A percentile compares a stretch with the other conserved stretches of the same genome.
phyloP scores from a whole-genome alignment of 2,329 filamentous ascomycete species.

The Apiospora rasikravindrae region DNA sequence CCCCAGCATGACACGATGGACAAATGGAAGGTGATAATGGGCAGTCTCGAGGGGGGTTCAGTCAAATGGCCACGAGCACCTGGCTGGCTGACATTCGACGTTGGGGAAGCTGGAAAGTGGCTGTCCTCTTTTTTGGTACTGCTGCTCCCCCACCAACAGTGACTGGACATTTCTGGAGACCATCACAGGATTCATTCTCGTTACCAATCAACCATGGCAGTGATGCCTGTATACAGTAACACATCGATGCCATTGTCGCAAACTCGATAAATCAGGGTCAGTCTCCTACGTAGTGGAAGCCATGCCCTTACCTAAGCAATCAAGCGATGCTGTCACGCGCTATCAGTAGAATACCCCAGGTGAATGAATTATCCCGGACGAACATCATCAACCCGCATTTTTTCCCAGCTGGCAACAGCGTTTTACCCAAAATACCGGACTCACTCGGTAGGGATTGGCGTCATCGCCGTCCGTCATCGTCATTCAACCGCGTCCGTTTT shows the following conservation, averaged over 20 bases:
- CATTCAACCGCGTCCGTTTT: background rate
- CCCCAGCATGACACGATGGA: background rate
- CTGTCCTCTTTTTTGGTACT: background rate
- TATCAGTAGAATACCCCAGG: background rate
- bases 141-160: background rate
- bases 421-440: background rate
- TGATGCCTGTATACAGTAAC: background rate
- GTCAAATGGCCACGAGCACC: conserved; percentile 3
- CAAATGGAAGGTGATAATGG: conserved; percentile 9
- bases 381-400: conserved; percentile 10
- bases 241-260: background rate
- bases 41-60: background rate
- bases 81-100: background rate
- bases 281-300: background rate
- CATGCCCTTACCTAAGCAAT: background rate
- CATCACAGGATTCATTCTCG: background rate
- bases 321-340: background rate
- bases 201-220: background rate
- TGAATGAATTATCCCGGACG: background rate
- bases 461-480: background rate
- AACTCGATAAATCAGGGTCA: background rate
- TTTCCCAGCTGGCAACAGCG: background rate
- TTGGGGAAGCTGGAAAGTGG: background rate
- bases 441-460: background rate
- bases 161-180: background rate